phyloP scores from a whole-genome alignment of 106 monocot species.

The Alisma plantagoaquatica region DNA sequence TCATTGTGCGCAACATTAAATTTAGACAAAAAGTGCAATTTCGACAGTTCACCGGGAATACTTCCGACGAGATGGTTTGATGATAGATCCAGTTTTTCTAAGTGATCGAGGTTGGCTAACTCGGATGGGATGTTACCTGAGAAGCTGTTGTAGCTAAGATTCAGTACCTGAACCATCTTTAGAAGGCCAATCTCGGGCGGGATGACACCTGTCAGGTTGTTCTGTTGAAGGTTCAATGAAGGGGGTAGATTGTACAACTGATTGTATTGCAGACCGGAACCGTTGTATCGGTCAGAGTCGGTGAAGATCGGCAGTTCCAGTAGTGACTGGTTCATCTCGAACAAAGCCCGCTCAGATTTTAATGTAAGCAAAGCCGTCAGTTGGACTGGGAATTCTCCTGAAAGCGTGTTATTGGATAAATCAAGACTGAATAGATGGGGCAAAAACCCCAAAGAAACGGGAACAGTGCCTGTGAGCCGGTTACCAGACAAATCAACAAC shows the following conservation, averaged over 20 bases:
- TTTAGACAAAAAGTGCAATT: slow-evolving; percentile 18
- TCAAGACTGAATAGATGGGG: slow-evolving; percentile 29
- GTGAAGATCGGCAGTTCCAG: slow-evolving; percentile 21
- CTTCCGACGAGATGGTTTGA: slow-evolving; percentile 24
- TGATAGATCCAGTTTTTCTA: slow-evolving; percentile 26
- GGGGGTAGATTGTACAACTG: slow-evolving; percentile 19
- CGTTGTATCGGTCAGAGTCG: neutral
- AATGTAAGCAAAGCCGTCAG: slow-evolving; percentile 16
- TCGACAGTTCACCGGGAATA: slow-evolving; percentile 13
- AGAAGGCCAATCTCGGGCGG: slow-evolving; percentile 24
- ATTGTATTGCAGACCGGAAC: too few species aligned
- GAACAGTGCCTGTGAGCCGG: slow-evolving; percentile 19
- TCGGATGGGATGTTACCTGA: slow-evolving; percentile 26
- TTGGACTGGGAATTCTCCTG: slow-evolving; percentile 20
- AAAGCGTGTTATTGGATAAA: slow-evolving; percentile 17
- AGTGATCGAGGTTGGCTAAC: slow-evolving; percentile 7
- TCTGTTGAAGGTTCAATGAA: slow-evolving; percentile 15
- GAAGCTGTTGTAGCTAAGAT: slow-evolving; percentile 33
- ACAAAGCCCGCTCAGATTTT: slow-evolving; percentile 6
- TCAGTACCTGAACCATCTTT: slow-evolving; percentile 18
- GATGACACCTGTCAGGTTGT: slow-evolving; percentile 25
- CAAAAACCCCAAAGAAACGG: slow-evolving; percentile 17
- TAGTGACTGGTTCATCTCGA: slow-evolving; percentile 7
- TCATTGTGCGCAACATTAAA: slow-evolving; percentile 30
- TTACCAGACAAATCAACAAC: slow-evolving; percentile 27